Evolutionary conservation across 1,139 yeast species (phyloP), one percentile per base, ranked within the genome.

Genomic region (Hyphopichia wangnamkhiaoensis): DNA sequence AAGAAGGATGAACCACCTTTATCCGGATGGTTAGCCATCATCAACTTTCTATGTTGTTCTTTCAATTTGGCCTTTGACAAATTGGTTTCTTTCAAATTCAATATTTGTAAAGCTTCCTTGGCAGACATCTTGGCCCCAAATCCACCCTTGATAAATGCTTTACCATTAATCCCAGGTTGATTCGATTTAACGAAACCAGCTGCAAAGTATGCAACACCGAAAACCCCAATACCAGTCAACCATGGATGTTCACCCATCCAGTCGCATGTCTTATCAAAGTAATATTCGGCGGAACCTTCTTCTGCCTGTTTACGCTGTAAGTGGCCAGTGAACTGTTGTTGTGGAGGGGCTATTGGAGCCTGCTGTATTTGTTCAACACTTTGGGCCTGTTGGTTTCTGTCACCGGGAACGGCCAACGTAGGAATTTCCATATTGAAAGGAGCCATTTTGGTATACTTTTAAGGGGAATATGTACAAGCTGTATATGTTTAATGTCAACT

Each of bases 11-110:
- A 86, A 8, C 98, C 98, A 37, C 98, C 98, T 59, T 94, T 87
- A 68, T 93, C 98, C 10, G 98, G 98, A 60, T 93, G 98, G 67
- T 93, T 93, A 37, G 91, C 80, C 96, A 93, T 90, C 68, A 88
- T 86, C 45, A 71, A 61, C 59, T 78, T 80, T 68, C 98, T 81
- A 64, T 93, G 98, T 38, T 87, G 88, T 48, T 91, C 98, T 65
- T 93, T 91, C 57, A 93, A 74, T 58, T 81, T 87, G 47, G 85
- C 76, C 64, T 84, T 82, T 13, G 85, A 77, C 52, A 93, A 71
- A 21, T 82, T 83, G 26, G 85, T 75, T 61, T 91, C 98, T 52
- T 85, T 84, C 54, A 93, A 69, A 56, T 87, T 89, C 52, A 93
- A 77, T 31, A 93, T 88, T 59, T 82, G 94, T 45, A 93, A 74